These are phyloP conservation scores for Plasmodium falciparum DNA, from an alignment of 169 alveolate genomes.

Conservation along the genomic window DNA sequence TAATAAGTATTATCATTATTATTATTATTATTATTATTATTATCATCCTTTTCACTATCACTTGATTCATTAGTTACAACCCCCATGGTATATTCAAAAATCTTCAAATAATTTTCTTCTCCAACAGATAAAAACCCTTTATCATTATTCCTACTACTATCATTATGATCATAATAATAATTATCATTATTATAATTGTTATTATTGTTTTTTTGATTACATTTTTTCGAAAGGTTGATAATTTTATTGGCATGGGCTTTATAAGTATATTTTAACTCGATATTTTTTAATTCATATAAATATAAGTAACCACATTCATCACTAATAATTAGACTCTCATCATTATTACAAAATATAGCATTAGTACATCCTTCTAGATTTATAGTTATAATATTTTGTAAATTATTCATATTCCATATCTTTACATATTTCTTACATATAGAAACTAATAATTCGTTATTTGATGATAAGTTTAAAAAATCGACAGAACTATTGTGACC, in stretches of 20 bases:
- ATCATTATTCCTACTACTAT: too few relatives aligned
- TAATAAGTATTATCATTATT: background rate
- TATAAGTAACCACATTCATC: slow-evolving; percentile 77
- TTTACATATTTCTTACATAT: slow-evolving; percentile 81
- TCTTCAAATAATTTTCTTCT: slow-evolving; percentile 81
- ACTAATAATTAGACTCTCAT: slow-evolving; percentile 77
- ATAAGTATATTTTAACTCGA: slow-evolving; percentile 70
- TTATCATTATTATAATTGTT: too few relatives aligned
- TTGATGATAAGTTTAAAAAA: slow-evolving; percentile 77
- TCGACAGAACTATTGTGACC: slow-evolving; percentile 81
- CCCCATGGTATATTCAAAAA: slow-evolving; percentile 69
- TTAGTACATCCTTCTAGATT: slow-evolving; percentile 78
- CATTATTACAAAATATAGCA: slow-evolving; percentile 78
- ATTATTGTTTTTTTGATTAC: slow-evolving; percentile 11
- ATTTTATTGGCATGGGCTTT: slow-evolving; percentile 79
- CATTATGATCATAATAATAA: too few relatives aligned
- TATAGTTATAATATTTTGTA: slow-evolving; percentile 78
- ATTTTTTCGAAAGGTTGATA: slow-evolving; percentile 60
- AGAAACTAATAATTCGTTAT: slow-evolving; percentile 81
- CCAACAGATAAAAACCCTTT: slow-evolving; percentile 82
- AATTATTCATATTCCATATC: slow-evolving; percentile 82
- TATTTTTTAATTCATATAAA: slow-evolving; percentile 78
- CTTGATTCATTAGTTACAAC: background rate
- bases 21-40: background rate
- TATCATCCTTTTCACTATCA: background rate